phyloP scores from a whole-genome alignment of 768 basidiomycete genomes.

The Amanita subjunquillea region DNA sequence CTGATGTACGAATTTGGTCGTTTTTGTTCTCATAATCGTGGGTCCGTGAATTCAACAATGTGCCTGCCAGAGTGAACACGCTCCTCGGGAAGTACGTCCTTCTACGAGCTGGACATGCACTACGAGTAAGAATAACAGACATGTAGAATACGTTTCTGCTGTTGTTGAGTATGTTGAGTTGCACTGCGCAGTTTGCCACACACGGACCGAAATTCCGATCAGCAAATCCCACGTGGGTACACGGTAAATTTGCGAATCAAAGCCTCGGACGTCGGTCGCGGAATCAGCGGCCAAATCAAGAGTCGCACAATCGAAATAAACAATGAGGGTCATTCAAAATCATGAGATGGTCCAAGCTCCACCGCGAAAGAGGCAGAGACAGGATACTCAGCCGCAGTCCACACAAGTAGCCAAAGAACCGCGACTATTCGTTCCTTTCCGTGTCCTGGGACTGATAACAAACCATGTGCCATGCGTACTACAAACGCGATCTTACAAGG shows the following conservation, averaged over 20 bases:
- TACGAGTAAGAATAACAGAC: too few species aligned
- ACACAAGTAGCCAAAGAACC: conserved; percentile 22
- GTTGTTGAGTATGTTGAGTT: background rate
- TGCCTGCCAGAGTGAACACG: background rate
- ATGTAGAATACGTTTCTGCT: too few species aligned
- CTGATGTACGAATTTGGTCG: background rate
- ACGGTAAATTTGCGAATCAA: background rate
- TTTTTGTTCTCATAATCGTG: background rate
- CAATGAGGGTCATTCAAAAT: background rate
- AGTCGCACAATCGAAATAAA: background rate
- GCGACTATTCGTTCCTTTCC: conserved; percentile 83
- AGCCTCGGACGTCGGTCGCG: background rate
- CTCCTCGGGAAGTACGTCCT: too few species aligned
- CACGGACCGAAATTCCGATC: background rate
- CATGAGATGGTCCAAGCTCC: conserved; percentile 16
- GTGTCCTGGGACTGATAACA: conserved; percentile 90
- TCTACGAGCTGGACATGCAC: too few species aligned
- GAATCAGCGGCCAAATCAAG: background rate
- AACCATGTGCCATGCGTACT: conserved; percentile 85
- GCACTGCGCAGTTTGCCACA: background rate
- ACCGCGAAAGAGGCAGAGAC: conserved; percentile 43
- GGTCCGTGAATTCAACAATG: background rate
- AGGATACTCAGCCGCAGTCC: conserved; percentile 15
- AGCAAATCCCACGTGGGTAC: background rate
- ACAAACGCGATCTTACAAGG: conserved; percentile 78